Evolutionary conservation across 805 yeast species (phyloP).

Genomic region (Komagataella phaffii): DNA sequence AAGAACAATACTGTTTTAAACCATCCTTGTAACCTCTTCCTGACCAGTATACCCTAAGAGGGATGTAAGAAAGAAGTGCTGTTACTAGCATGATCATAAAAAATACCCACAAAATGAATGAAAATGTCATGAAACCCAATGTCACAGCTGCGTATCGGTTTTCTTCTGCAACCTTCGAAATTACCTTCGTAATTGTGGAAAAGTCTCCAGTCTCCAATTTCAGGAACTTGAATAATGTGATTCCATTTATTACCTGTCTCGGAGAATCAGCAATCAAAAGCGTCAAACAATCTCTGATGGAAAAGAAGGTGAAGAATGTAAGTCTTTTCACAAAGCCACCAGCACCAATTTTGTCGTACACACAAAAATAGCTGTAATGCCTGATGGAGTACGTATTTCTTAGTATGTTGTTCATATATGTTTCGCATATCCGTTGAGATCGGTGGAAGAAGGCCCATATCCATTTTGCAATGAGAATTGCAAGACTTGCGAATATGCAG

Average conservation of each 20-base stretch:
- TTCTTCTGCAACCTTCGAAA: conserved; percentile 37
- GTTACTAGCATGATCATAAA: conserved; percentile 43
- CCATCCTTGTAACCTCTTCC: conserved; percentile 23
- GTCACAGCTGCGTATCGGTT: conserved; percentile 59
- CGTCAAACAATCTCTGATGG: conserved; percentile 47
- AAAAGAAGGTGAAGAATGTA: conserved; percentile 51
- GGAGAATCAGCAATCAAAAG: conserved; percentile 71
- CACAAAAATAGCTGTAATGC: conserved; percentile 56
- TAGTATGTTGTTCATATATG: conserved; percentile 57
- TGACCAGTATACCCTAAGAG: conserved; percentile 30
- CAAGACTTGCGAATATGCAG: conserved; percentile 63
- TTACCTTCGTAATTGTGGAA: conserved; percentile 22
- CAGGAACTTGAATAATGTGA: conserved; percentile 46
- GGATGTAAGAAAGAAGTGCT: conserved; percentile 39
- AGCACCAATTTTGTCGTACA: conserved; percentile 53
- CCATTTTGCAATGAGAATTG: conserved; percentile 41
- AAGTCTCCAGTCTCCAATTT: conserved; percentile 16
- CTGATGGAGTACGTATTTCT: conserved; percentile 40
- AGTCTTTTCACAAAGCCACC: conserved; percentile 58
- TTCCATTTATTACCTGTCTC: conserved; percentile 72
- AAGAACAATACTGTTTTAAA: conserved; percentile 49
- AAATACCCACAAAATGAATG: conserved; percentile 61
- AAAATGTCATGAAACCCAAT: conserved; percentile 60
- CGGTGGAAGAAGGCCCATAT: conserved; percentile 44
- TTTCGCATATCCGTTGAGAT: conserved; percentile 52